Evolutionary conservation across 208 protist species (phyloP).

Genomic region (Acanthamoeba quina): DNA sequence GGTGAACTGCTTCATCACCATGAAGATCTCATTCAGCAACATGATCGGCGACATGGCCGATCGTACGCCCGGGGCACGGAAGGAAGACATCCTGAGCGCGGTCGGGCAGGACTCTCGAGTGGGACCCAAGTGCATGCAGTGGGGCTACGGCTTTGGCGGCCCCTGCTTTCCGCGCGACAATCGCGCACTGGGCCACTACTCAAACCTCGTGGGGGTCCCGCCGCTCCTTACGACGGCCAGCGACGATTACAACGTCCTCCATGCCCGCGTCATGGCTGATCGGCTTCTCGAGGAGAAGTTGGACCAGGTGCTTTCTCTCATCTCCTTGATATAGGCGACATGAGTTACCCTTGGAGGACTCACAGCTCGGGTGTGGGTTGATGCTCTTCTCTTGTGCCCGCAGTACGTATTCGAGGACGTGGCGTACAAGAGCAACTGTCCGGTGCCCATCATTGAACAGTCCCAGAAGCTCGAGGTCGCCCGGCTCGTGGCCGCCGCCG

Average conservation of each 20-base stretch:
- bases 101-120: conserved; percentile 87
- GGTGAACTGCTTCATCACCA: conserved; percentile 89
- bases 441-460: conserved; percentile 87
- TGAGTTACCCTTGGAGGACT: neutral
- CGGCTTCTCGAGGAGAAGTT: conserved; percentile 76
- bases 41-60: conserved; percentile 88
- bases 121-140: conserved; percentile 86
- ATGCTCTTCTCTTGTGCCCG: neutral
- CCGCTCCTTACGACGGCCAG: conserved; percentile 83
- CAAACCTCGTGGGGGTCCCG: conserved; percentile 76
- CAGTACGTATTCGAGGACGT: conserved; percentile 85
- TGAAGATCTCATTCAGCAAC: conserved; percentile 87
- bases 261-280: conserved; percentile 80
- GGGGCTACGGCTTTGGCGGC: conserved; percentile 87
- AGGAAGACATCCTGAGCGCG: conserved; percentile 85
- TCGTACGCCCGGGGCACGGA: conserved; percentile 83
- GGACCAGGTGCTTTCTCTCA: neutral
- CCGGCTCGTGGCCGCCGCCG: conserved; percentile 71
- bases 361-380: neutral
- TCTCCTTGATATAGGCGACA: neutral
- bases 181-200: conserved; percentile 82
- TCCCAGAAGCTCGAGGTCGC: conserved; percentile 85
- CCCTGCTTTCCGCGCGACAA: conserved; percentile 89
- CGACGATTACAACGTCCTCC: conserved; percentile 83
- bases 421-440: conserved; percentile 84